Base-by-base conservation (phyloP, 2,329 filamentous ascomycete genomes). In the Drechmeria coniospora region DNA sequence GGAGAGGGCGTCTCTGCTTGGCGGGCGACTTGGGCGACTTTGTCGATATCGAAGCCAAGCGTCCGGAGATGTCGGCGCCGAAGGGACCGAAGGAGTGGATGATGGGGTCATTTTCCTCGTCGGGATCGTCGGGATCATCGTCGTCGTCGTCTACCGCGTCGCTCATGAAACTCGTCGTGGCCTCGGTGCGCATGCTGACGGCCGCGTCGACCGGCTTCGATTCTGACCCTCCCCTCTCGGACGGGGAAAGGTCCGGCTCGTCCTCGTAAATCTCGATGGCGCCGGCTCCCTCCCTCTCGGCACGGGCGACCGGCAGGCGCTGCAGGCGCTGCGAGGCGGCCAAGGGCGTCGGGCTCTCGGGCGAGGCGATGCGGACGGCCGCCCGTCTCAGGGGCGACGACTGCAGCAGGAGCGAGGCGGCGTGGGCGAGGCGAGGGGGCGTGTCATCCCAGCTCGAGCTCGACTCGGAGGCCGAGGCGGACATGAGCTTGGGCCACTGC, bases 81-180 rank as follows among this genome's bases (percentile, higher is more conserved):
- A 81, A 92, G 1, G 84, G 83, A 11, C 84, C 86, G 40, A 94
- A 94, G 0, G 86, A 93, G 51, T 90, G 81, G 12, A 94, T 63
- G 30, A 93, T 74, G 3, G 86, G 86, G 41, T 95, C 90, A 37
- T 94, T 94, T 54, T 95, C 87, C 57, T 94, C 86, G 41, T 87
- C 79, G 1, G 80, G 76, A 36, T 92, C 74, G 13, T 32, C n/a
- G n/a, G n/a, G 19, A 27, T 81, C 76, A 29, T 78, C 70, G 12
- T 84, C 74, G 12, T 78, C 74, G 5, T 57, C 49, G 29, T 52
- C 56, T 9, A 56, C 59, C 15, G 67, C 53, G 28, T 73, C 69
- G 44, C 67, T 74, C 6, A 61, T 65, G 47, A 68, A 70, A 43
- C 61, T 66, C 29, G 58, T 56, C n/a, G 57, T 57, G 15, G 53